A percentile compares a stretch with the other conserved stretches of the same genome.
phyloP scores from a whole-genome alignment of 1,284 basidiomycete species.

The Termitomyces sp. region DNA sequence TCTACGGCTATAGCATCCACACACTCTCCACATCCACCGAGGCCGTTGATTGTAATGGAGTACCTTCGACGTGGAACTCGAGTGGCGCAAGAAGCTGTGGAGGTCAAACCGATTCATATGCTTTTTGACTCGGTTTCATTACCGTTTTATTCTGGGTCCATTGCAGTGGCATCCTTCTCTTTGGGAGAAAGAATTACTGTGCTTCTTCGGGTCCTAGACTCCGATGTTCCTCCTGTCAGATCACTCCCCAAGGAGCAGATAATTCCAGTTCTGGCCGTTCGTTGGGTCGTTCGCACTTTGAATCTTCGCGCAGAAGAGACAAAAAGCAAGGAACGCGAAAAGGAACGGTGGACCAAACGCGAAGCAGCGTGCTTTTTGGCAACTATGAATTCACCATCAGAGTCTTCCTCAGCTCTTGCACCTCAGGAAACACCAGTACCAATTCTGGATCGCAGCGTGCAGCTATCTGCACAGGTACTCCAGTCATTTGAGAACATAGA shows the following conservation, averaged over 20 bases:
- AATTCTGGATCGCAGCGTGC: conserved; percentile 57
- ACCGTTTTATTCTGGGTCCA: conserved; percentile 23
- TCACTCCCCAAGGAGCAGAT: conserved; percentile 41
- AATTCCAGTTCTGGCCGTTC: conserved; percentile 47
- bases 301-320: conserved; percentile 45
- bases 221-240: conserved; percentile 47
- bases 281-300: conserved; percentile 53
- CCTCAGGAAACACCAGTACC: conserved; percentile 23
- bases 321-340: conserved; percentile 47
- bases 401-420: conserved; percentile 11
- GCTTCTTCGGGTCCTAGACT: conserved; percentile 52
- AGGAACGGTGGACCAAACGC: conserved; percentile 62
- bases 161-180: conserved; percentile 42
- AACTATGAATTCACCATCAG: conserved; percentile 33
- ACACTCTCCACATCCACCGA: conserved; percentile 21
- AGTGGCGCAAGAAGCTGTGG: conserved; percentile 53
- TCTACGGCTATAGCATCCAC: conserved; percentile 30
- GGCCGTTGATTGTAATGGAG: conserved; percentile 50
- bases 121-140: conserved; percentile 39
- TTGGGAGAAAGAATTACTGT: conserved; percentile 49
- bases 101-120: conserved; percentile 41
- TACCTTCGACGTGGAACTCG: conserved; percentile 70
- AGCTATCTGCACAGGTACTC: conserved; percentile 65
- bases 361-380: conserved; percentile 66
- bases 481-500: conserved; percentile 56